A percentile compares a stretch with the other conserved stretches of the same genome.
Evolutionary conservation across 257 asterid genomes (phyloP).

Genomic region (Echium plantagineum): DNA sequence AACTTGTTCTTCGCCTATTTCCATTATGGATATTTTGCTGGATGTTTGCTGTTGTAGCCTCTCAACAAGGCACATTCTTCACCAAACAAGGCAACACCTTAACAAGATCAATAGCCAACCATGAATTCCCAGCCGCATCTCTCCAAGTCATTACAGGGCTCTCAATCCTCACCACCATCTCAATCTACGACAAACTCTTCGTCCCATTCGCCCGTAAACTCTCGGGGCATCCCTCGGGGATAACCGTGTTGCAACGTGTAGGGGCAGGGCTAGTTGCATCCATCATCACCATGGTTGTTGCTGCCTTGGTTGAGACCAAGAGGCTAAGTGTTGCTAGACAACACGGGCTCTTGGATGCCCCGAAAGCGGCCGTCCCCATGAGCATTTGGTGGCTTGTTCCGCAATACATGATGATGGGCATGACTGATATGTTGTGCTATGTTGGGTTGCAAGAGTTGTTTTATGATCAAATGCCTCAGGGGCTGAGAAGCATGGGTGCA

Average conservation of each 20-base stretch:
- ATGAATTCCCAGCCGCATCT: conserved; percentile 43
- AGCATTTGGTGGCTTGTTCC: conserved; percentile 45
- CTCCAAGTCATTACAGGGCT: conserved; percentile 47
- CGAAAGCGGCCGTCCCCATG: conserved; percentile 29
- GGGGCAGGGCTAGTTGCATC: conserved; percentile 35
- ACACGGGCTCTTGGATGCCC: conserved; percentile 22
- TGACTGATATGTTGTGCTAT: conserved; percentile 37
- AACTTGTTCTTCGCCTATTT: conserved; percentile 41
- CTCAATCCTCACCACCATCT: conserved; percentile 30
- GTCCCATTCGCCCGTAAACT: conserved; percentile 29
- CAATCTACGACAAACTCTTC: conserved; percentile 28
- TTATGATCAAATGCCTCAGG: conserved; percentile 50
- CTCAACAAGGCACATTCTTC: conserved; percentile 47
- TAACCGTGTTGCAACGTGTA: conserved; percentile 46
- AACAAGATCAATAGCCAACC: conserved; percentile 18
- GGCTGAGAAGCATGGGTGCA: conserved; percentile 49
- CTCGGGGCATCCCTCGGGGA: conserved; percentile 42
- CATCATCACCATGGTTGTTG: conserved; percentile 27
- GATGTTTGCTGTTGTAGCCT: conserved; percentile 32
- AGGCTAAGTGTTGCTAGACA: conserved; percentile 20
- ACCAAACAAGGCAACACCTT: conserved; percentile 52
- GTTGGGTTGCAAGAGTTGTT: conserved; percentile 60
- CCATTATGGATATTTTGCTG: conserved; percentile 51
- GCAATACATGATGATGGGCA: conserved; percentile 36
- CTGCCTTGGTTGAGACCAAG: conserved; percentile 30